These are phyloP conservation scores for Aspergillus spinulosporus DNA, from an alignment of 2,329 filamentous ascomycete species.

Conservation along the genomic window DNA sequence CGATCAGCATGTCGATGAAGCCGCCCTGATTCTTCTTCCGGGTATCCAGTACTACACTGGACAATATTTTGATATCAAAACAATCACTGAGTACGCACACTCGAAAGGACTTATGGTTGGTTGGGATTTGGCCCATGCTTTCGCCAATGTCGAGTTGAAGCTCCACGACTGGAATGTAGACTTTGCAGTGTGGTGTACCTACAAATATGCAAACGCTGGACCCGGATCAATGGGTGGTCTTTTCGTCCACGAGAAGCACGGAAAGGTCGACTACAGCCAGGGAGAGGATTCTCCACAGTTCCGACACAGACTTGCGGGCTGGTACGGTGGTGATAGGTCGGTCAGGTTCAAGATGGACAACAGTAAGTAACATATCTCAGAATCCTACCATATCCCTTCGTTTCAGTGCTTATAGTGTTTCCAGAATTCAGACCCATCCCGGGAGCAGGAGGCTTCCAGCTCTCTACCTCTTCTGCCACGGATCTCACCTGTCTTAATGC, in stretches of 20 bases:
- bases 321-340: conserved; percentile 78
- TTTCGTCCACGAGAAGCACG: conserved; percentile 75
- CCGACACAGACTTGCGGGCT: conserved; percentile 69
- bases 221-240: conserved; percentile 76
- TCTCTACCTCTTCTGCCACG: conserved; percentile 76
- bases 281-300: conserved; percentile 52
- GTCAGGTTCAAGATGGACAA: conserved; percentile 81
- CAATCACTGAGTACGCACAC: conserved; percentile 74
- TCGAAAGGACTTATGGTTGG: conserved; percentile 68
- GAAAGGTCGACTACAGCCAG: conserved; percentile 46
- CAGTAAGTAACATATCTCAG: conserved; percentile 30
- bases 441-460: conserved; percentile 76
- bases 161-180: conserved; percentile 88
- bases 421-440: conserved; percentile 70
- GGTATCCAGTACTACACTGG: conserved; percentile 92
- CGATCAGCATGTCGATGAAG: conserved; percentile 68
- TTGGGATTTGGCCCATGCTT: conserved; percentile 85
- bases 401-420: not conserved
- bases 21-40: conserved; percentile 75
- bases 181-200: conserved; percentile 89
- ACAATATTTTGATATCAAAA: conserved; percentile 76
- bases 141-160: conserved; percentile 73
- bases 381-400: conserved; percentile 4
- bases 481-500: conserved; percentile 72
- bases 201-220: conserved; percentile 88